Conservation (phyloP, 352 stramenopile species). For the Globisporangium carolinianum region DNA sequence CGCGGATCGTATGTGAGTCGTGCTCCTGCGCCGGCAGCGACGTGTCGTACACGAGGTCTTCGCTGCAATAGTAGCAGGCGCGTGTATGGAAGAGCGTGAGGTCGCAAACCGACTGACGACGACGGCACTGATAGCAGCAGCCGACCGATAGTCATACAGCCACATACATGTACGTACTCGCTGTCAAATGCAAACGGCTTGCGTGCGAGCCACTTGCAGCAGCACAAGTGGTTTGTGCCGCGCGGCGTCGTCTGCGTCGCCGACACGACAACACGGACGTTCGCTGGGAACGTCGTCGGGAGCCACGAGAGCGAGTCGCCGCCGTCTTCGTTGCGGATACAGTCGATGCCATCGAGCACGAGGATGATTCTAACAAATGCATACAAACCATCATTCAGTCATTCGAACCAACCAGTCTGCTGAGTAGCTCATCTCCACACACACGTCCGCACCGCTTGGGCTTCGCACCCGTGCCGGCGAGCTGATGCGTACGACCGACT, state of each 20-base stretch:
- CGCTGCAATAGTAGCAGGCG: conserved; percentile 13
- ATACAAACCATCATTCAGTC: too few relatives aligned
- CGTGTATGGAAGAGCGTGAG: neutral
- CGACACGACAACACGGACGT: conserved; percentile 71
- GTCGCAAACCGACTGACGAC: neutral
- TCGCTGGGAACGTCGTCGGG: conserved; percentile 54
- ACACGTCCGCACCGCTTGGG: conserved; percentile 20
- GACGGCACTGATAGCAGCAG: too few relatives aligned
- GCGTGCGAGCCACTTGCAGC: conserved; percentile 33
- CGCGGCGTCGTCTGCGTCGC: conserved; percentile 31
- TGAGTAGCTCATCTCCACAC: too few relatives aligned
- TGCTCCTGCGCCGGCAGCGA: conserved; percentile 26
- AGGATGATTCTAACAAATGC: conserved; percentile 52
- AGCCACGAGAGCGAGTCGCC: conserved; percentile 82
- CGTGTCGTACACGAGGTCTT: conserved; percentile 63
- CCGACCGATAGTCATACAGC: neutral
- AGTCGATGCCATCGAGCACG: conserved; percentile 77
- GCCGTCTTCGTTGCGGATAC: conserved; percentile 73
- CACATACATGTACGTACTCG: conserved; percentile 29
- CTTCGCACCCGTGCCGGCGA: conserved; percentile 24
- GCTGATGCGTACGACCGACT: conserved; percentile 33
- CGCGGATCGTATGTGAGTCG: conserved; percentile 67
- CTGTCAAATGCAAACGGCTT: conserved; percentile 54
- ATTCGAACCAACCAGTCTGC: too few relatives aligned
- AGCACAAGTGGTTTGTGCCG: conserved; percentile 23